Conservation (phyloP, 2,329 filamentous ascomycete species). For the Endoconidiophora polonica region DNA sequence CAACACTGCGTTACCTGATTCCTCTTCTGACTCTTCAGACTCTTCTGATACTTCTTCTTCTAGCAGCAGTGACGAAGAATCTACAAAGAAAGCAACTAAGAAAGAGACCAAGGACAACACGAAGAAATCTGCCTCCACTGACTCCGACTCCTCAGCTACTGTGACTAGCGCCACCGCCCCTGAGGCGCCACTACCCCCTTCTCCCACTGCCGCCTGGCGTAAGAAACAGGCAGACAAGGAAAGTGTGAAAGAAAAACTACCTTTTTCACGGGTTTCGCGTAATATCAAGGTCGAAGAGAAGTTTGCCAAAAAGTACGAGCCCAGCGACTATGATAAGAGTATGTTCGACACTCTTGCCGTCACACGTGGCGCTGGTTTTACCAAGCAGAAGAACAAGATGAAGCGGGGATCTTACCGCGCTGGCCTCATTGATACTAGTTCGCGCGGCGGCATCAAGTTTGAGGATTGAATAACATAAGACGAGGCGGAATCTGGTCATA, state of each 20-base stretch:
- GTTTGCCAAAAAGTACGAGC: conserved; percentile 66
- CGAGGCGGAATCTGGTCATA: not conserved
- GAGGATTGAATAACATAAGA: conserved; percentile 44
- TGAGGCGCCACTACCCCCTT: conserved; percentile 35
- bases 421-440: conserved; percentile 66
- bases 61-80: conserved; percentile 13
- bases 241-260: conserved; percentile 42
- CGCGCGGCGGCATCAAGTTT: conserved; percentile 83
- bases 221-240: conserved; percentile 31
- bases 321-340: conserved; percentile 75
- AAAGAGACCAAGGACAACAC: conserved; percentile 17
- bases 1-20: conserved; percentile 24
- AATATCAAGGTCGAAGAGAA: conserved; percentile 50
- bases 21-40: conserved; percentile 21
- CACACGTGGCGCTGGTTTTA: conserved; percentile 92
- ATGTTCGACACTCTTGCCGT: conserved; percentile 79
- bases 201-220: conserved; percentile 27
- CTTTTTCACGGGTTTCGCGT: conserved; percentile 62
- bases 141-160: conserved; percentile 30
- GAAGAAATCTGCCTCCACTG: conserved; percentile 23
- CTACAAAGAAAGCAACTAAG: conserved; percentile 11
- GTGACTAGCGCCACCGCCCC: conserved; percentile 35
- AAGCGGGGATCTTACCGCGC: conserved; percentile 82
- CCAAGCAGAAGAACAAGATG: conserved; percentile 99
- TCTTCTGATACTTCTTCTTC: conserved; percentile 19